Evolutionary conservation across 1,139 yeast species (phyloP), one percentile per base, ranked within the genome.

Genomic region (Candida sp.): DNA sequence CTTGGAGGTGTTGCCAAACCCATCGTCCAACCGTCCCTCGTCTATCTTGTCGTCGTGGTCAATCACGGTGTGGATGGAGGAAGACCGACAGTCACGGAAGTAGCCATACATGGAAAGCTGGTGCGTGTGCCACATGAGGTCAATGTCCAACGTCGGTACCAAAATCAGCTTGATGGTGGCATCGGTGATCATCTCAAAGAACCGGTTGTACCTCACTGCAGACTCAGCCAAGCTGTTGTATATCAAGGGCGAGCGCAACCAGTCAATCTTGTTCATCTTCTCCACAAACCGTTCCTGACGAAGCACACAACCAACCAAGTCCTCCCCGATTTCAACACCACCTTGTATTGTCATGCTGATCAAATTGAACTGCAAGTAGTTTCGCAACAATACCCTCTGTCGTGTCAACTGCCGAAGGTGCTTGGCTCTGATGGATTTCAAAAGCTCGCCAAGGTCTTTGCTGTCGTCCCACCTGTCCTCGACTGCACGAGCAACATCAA

Each of bases 51-150:
- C 61, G 37, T 55, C 53, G 44, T 60, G 63, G 40, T 55, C 58
- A 12, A 63, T 51, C 5, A 58, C 48, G 11, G 39, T 44, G 2
- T 54, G 55, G 7, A 52, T 46, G 2, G 38, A 27, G 3, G 25
- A 43, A 6, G 43, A 38, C 26, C 52, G 47, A 42, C 69, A 66
- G 46, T 61, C 64, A 2, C 56, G 47, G 43, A 61, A 60, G 54
- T 74, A 73, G 28, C 54, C 55, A 23, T 44, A 47, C 41, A 67
- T 63, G 3, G 63, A 58, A 32, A 74, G 58, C 51, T 69, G 76
- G 51, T 73, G 77, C 7, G 78, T 73, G 50, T 70, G 77, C 78
- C 78, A 73, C 2, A 69, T 60, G 38, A 74, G 58, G 51, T 74
- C 78, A 35, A 74, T 67, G 50, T 74, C 78, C 49, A 73, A 58